Base-by-base conservation (phyloP, 2,329 filamentous ascomycete genomes). In the Pseudogymnoascus sp. region DNA sequence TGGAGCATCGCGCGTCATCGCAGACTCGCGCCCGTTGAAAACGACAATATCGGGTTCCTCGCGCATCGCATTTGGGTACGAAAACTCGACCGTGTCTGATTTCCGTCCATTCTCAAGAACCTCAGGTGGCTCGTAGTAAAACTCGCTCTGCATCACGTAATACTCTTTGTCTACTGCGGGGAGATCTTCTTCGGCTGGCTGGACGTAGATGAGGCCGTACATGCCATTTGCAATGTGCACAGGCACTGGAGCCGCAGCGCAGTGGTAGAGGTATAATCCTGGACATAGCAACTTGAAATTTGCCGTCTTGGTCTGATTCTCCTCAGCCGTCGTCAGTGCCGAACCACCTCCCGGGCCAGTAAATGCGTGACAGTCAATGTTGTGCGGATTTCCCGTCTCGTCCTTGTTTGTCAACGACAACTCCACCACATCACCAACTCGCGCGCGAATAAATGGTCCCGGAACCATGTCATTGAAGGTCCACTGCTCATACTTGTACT, bases 151-250 rank as follows among this genome's bases (percentile, higher is more conserved):
- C 68, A 74, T 70, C 16, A 74, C 72, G 63, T 71, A 74, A 63
- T 73, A 74, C 59, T 74, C 72, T 14, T 64, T 62, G 43, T 74
- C 71, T 8, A 72, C 72, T 0, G 67, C 62, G 0, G 71, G 70
- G 0, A 74, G 67, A 18, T 66, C 65, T 6, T 66, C 65, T 18
- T 71, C 65, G 8, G 67, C 72, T 2, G 71, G 70, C 63, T 73
- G 71, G 12, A 74, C 72, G 64, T 73, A 73, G 54, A 74, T 69
- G 57, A 74, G 68, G 9, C 72, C 72, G 60, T 72, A 74, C 72
- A 74, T 74, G 37, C 72, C 72, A 60, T 74, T 74, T 14, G 71
- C 71, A 36, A 74, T 74, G 62, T 74, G 72, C 2, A 74, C 72
- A 3, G 72, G 71, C 3, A 74, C 72, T 1, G 72, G 72, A 0